phyloP scores from a whole-genome alignment of 1,284 basidiomycete species.

The Ustilago trichophora region DNA sequence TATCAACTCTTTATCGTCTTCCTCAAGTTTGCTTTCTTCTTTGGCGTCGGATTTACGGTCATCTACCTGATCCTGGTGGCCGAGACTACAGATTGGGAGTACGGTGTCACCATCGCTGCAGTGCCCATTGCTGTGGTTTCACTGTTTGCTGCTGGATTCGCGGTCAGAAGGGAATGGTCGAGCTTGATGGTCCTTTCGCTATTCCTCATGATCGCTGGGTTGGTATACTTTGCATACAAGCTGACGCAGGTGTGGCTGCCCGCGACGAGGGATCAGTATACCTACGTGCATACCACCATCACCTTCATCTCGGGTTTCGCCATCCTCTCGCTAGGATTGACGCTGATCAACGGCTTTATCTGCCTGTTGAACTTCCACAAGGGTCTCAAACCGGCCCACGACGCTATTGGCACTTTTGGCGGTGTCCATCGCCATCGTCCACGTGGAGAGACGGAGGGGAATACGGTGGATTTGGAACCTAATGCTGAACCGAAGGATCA shows the following conservation, averaged over 20 bases:
- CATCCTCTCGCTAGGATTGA: conserved; percentile 38
- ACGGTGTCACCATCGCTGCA: conserved; percentile 56
- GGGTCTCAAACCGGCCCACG: conserved; percentile 50
- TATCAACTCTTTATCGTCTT: conserved; percentile 61
- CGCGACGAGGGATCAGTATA: conserved; percentile 41
- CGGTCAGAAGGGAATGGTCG: conserved; percentile 50
- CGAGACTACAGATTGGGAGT: conserved; percentile 47
- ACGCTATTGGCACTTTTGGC: conserved; percentile 47
- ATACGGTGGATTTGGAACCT: conserved; percentile 18
- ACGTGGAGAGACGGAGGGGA: conserved; percentile 8
- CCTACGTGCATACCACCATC: conserved; percentile 50
- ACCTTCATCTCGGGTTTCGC: conserved; percentile 56
- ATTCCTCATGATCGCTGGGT: conserved; percentile 44
- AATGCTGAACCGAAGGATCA: conserved; percentile 16
- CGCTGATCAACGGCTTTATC: conserved; percentile 44
- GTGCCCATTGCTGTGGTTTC: conserved; percentile 50
- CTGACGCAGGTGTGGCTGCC: conserved; percentile 53
- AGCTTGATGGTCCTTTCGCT: conserved; percentile 52
- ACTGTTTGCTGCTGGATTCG: conserved; percentile 51
- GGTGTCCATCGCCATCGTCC: conserved; percentile 31
- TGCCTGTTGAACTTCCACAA: conserved; percentile 58
- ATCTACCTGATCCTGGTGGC: conserved; percentile 60
- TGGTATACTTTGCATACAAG: conserved; percentile 52
- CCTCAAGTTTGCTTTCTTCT: conserved; percentile 61
- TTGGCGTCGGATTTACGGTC: conserved; percentile 53